These are phyloP conservation scores for rapeseed (Brassica napus) DNA, from an alignment of 345 rosid species.

Conservation along the genomic window Da-Ae NC_063434.1:7344501-7345000, in stretches of 20 bases:
- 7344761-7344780: not conserved
- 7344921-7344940: constrained; percentile 37
- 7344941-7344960: constrained; percentile 27
- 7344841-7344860: not conserved
- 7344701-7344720: not conserved
- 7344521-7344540: not conserved
- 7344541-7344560: not conserved
- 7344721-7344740: not conserved
- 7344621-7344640: not conserved
- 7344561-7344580: not conserved
- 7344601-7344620: not conserved
- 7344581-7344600: not conserved
- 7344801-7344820: not conserved
- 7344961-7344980: not conserved
- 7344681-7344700: not conserved
- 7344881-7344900: constrained; percentile 15
- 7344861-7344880: constrained; percentile 1
- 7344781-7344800: constrained; percentile 3
- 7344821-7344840: not conserved
- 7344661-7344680: not conserved
- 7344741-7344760: not conserved
- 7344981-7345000: constrained; percentile 13
- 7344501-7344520: not conserved
- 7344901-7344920: constrained; percentile 38
- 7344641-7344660: not conserved